Conservation (phyloP, 1,139 yeast species). For the Diutina siamensis region DNA sequence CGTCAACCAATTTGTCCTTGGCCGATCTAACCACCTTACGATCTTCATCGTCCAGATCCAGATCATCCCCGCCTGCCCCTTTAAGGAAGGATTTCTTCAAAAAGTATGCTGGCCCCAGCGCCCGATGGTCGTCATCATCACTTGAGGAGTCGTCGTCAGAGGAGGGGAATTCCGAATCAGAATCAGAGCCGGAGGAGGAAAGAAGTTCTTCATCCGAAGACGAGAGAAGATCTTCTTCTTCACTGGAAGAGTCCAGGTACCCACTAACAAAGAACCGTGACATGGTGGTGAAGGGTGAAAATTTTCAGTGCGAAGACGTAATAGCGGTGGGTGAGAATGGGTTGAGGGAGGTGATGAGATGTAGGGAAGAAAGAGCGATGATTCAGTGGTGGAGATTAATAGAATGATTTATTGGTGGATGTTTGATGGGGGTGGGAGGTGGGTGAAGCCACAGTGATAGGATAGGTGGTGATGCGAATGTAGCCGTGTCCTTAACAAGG, state of each 20-base stretch:
- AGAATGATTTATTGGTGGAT: not conserved
- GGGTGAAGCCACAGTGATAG: not conserved
- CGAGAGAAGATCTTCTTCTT: constrained; percentile 64
- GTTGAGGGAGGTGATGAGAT: not conserved
- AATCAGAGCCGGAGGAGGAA: constrained; percentile 25
- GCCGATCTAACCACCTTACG: constrained; percentile 88
- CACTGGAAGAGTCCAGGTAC: constrained; percentile 58
- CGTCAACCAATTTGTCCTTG: constrained; percentile 84
- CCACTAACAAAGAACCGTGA: constrained; percentile 69
- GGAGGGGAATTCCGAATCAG: constrained; percentile 23
- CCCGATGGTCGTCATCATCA: constrained; percentile 32
- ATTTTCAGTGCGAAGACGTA: constrained; percentile 2
- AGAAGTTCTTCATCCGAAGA: constrained; percentile 60
- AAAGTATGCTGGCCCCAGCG: constrained; percentile 46
- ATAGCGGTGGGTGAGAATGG: not conserved
- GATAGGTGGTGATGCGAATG: not conserved
- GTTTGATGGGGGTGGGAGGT: not conserved
- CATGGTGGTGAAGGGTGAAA: constrained; percentile 23
- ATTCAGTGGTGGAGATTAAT: not conserved
- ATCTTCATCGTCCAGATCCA: constrained; percentile 46
- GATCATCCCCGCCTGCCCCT: constrained; percentile 39
- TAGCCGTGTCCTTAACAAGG: too few relatives aligned
- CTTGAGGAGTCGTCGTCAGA: constrained; percentile 24
- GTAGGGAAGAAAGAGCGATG: not conserved
- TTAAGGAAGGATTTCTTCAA: constrained; percentile 43